Evolutionary conservation across 2,329 filamentous ascomycete species (phyloP), one percentile per base, ranked within the genome.

Genomic region (Sporothrix pseudoabietina): DNA sequence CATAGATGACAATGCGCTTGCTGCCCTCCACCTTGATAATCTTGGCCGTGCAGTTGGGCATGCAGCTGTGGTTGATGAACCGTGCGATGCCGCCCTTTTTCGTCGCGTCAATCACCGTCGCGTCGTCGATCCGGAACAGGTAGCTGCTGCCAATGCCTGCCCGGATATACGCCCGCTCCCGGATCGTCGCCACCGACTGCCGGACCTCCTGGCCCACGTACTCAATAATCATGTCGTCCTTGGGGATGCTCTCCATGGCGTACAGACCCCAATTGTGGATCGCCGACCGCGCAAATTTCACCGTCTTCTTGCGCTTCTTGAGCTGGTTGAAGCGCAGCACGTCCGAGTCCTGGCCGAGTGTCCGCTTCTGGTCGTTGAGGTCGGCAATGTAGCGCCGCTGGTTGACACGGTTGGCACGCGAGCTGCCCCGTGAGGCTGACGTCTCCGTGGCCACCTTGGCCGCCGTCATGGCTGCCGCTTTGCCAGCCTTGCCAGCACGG

Each of bases 211-310:
- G 96, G 75, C 96, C 96, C 12, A 99, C 96, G 80, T 99, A 99
- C 83, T 99, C 96, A 79, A 99, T 99, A 80, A 99, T 99, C 94
- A 99, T 98, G 82, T 99, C 96, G 81, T 97, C 97, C 81, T 95
- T 94, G 74, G 92, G 89, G 76, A 99, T 99, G 80, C 97, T 96
- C 83, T 99, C 96, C 86, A 98, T 95, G 3, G 96, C 94, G 80
- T 99, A 99, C 39, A 99, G 84, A 39, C 96, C 96, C 96, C 96
- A 99, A 79, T 98, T 98, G 83, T 99, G 96, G 78, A 99, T 99
- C 63, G 96, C 96, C 71, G 96, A 99, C 61, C 96, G 90, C 73
- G 95, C 96, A 82, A 99, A 99, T 80, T 97, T 96, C 81, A 99
- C 96, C 1, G 95, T 94, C 86, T 99, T 99, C 89, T 98, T 99